phyloP scores from a whole-genome alignment of 495 filamentous ascomycete species.

The Annulohypoxylon moriforme region DNA sequence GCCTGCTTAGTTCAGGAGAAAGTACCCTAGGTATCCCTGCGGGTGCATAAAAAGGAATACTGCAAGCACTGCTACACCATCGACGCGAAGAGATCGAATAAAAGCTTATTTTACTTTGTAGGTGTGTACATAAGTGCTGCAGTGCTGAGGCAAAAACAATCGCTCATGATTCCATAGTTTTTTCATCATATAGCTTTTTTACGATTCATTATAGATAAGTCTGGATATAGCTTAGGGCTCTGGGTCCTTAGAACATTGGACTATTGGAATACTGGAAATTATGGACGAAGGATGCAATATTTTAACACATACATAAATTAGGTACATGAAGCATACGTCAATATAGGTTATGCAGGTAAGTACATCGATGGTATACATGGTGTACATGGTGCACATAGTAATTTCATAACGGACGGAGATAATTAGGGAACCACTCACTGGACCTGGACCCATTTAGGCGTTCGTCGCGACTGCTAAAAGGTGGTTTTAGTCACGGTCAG shows the following conservation, averaged over 20 bases:
- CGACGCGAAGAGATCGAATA: conserved; percentile 21
- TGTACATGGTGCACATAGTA: not conserved
- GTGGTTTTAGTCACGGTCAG: conserved; percentile 20
- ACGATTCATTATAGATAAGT: not conserved
- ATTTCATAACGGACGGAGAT: conserved; percentile 25
- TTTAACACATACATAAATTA: conserved; percentile 1
- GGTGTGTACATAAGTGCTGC: not conserved
- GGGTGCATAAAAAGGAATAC: conserved; percentile 18
- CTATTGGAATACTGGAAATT: not conserved
- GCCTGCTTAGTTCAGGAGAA: conserved; percentile 12
- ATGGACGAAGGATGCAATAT: not conserved
- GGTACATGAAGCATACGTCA: not conserved
- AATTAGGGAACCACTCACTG: not conserved
- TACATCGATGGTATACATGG: not conserved
- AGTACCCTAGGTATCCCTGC: conserved; percentile 22
- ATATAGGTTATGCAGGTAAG: not conserved
- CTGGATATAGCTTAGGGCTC: not conserved
- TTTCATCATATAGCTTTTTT: not conserved
- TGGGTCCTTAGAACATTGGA: not conserved
- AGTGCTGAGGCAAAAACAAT: not conserved
- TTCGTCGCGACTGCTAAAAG: conserved; percentile 5
- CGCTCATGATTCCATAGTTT: not conserved
- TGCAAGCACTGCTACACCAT: not conserved
- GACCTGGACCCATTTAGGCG: not conserved
- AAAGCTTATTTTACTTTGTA: conserved; percentile 24